phyloP scores from a whole-genome alignment of 768 basidiomycete genomes.

The Dacryopinax primogenitus region DNA sequence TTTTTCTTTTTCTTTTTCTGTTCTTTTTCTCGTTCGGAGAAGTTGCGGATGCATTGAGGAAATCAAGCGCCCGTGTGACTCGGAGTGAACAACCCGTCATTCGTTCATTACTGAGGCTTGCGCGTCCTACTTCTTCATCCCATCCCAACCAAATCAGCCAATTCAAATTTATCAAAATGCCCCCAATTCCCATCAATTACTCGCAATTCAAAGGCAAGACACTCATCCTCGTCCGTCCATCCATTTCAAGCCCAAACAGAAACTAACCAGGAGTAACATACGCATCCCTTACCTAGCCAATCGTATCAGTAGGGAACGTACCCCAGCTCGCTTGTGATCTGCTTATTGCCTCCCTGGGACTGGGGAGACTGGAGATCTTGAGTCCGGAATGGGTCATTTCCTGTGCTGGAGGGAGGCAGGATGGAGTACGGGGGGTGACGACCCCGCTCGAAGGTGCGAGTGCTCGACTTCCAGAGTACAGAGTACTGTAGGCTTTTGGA shows the following conservation, averaged over 20 bases:
- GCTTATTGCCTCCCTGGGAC: conserved; percentile 50
- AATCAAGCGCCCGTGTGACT: no score
- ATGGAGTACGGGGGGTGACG: conserved; percentile 46
- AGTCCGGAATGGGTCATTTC: conserved; percentile 54
- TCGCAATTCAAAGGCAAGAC: neutral
- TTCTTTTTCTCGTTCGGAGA: no score
- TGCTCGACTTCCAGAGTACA: neutral
- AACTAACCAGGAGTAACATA: no score
- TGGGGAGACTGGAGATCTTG: conserved; percentile 49
- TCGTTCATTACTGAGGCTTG: neutral
- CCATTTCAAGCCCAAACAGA: neutral
- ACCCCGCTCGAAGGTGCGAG: conserved; percentile 62
- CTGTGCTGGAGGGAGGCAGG: conserved; percentile 59
- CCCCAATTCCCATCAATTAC: neutral
- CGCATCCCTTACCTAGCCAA: conserved; percentile 33
- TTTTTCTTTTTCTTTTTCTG: no score
- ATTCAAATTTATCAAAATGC: neutral
- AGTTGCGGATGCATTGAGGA: neutral
- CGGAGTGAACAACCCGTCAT: no score
- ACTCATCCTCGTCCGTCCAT: neutral
- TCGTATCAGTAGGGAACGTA: conserved; percentile 71
- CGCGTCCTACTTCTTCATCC: neutral
- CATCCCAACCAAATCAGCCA: neutral
- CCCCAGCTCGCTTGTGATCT: conserved; percentile 68
- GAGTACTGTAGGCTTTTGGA: neutral